Conservation (phyloP, 2,329 filamentous ascomycete genomes). For the Aspergillus phoenicis region DNA sequence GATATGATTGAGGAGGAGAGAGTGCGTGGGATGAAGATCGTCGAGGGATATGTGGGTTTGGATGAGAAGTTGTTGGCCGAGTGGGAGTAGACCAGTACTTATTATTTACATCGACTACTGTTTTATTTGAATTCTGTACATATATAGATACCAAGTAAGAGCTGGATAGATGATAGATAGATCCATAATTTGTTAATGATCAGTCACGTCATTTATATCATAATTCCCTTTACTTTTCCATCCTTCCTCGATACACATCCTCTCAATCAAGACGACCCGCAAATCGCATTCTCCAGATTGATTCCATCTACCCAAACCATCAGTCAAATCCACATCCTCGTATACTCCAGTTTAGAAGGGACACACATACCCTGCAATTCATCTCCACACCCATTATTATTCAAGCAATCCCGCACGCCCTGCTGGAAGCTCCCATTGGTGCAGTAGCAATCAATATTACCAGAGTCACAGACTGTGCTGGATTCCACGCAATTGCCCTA, state of each 20-base stretch:
- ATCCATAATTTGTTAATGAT: too few species aligned
- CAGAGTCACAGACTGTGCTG: neutral
- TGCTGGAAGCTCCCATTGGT: neutral
- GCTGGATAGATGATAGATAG: neutral
- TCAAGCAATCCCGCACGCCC: neutral
- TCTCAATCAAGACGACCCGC: neutral
- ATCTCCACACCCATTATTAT: neutral
- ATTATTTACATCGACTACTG: neutral
- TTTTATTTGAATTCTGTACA: neutral
- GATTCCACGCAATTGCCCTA: neutral
- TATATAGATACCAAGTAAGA: conserved; percentile 3
- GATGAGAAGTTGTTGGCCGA: conserved; percentile 56
- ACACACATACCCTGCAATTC: neutral
- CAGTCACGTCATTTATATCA: too few species aligned
- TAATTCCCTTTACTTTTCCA: neutral
- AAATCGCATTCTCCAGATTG: neutral
- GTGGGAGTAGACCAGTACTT: conserved; percentile 31
- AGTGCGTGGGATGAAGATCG: conserved; percentile 56
- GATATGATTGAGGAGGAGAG: conserved; percentile 62
- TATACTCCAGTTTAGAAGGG: neutral
- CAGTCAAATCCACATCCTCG: neutral
- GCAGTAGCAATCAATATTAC: neutral
- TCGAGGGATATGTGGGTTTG: conserved; percentile 57
- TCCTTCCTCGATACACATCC: too few species aligned
- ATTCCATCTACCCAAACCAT: neutral